Evolutionary conservation across 306 rosid genomes (phyloP), one percentile per base, ranked within the genome.

Genomic region (Prunus kanzakura): DNA sequence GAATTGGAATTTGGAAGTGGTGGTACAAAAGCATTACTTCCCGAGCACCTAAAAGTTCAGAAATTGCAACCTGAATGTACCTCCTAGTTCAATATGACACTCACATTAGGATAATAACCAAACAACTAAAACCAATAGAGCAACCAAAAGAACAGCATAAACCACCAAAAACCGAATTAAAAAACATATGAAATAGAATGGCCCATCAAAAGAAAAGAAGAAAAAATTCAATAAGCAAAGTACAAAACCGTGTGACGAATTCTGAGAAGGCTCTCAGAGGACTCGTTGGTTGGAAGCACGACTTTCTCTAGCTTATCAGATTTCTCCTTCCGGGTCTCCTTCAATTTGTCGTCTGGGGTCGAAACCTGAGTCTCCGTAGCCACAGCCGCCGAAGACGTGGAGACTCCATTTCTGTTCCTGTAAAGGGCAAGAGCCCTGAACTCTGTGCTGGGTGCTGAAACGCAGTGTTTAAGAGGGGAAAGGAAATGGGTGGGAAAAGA

Each of bases 231-330:
- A 29, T 16, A 8, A 25, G 35, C 9, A 46, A n/a, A 45, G 15
- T 20, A 60, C 57, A 75, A 72, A 83, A 95, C 99, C 92, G 99
- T 84, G 82, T 95, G 99, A 38, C 99, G 99, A 68, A 95, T 84
- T 78, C 93, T 84, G 79, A 95, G 98, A 38, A 95, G 96, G 45
- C 74, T 84, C 75, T 82, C 85, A 1, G 99, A 95, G 3, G 97
- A 90, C 38, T 91, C 88, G 72, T 95, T 95, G 67, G 98, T 87
- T 0, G 98, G 99, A 22, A 95, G 99, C 61, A 88, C 83, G 19
- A 87, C n/a, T 78, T 64, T 88, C 69, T 80, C 84, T 11, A 65
- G 72, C 41, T 67, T 49, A 12, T 66, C 79, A 45, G 3, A 18
- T 69, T 66, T 60, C 38, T 79, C 80, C 57, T 50, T 54, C 11